A percentile compares a stretch with the other conserved stretches of the same genome.
Evolutionary conservation across 495 filamentous ascomycete species (phyloP).

Genomic region (Xylaria grammica): DNA sequence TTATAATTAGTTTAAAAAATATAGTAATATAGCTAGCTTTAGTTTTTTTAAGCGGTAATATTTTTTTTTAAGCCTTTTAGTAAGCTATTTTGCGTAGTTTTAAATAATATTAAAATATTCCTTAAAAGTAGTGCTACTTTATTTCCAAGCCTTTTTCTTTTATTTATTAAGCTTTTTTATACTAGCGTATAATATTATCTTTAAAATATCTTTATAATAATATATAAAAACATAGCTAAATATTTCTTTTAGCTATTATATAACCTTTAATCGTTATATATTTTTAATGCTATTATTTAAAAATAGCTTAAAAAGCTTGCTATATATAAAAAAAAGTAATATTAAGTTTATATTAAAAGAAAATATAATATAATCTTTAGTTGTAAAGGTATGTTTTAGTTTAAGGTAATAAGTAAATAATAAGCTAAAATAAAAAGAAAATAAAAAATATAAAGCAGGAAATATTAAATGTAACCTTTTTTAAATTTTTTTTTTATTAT

Average conservation of each 20-base stretch:
- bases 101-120: not conserved
- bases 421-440: not conserved
- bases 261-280: not conserved
- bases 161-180: not conserved
- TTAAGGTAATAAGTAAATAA: not conserved
- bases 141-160: not conserved
- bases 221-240: not conserved
- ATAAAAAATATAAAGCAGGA: not conserved
- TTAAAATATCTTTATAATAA: constrained; percentile 4
- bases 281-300: not conserved
- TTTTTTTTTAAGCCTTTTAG: constrained; percentile 1
- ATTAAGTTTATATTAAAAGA: constrained; percentile 5
- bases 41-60: constrained; percentile 2
- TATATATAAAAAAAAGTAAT: not conserved
- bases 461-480: too few relatives aligned
- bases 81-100: not conserved
- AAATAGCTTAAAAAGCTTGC: not conserved
- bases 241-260: not conserved
- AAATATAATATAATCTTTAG: constrained; percentile 2
- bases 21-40: not conserved
- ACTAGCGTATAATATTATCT: not conserved
- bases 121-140: not conserved
- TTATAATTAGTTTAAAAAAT: not conserved
- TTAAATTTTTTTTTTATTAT: too few relatives aligned
- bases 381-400: not conserved